Evolutionary conservation across 1,284 basidiomycete genomes (phyloP), one percentile per base, ranked within the genome.

Genomic region (Papiliotrema fonsecae): DNA sequence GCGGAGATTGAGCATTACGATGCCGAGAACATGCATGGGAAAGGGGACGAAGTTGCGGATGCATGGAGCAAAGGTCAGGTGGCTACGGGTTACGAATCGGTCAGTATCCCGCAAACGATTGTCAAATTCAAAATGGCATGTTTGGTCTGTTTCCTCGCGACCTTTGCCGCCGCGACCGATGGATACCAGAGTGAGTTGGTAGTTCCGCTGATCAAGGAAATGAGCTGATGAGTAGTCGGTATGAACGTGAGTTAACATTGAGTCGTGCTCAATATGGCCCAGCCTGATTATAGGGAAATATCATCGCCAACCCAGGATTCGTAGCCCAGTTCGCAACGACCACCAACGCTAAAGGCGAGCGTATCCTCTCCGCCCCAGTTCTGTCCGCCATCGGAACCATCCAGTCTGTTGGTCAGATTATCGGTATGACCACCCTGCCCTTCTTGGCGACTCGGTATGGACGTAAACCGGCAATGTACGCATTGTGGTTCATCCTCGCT

Each of bases 281-380:
- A 32, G 10, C 25, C 6, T 13, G 19, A 6, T 18, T 25, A 16
- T 21, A 39, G n/a, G 58, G 60, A 1, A 60, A 58, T 42, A 58
- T 62, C 48, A 57, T 62, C 22, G 56, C 60, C 42, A 60, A 58
- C 42, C 42, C 52, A 2, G 58, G 60, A 16, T 62, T 62, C 31
- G 49, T 60, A 14, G 47, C 48, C 27, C 56, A 60, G 38, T 62
- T 58, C 35, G 55, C 50, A 1, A 58, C 54, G 1, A 42, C 32
- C 14, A 32, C 24, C 9, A 54, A 54, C 32, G 26, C 41, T 25
- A 43, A 18, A 6, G 58, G 58, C 2, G 49, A 49, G 11, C 37
- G 35, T 1, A 52, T 50, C 22, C 44, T 60, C 6, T 55, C 56
- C 3, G 58, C 58, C 16, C 35, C 53, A 1, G 56, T 57, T 10